Base-by-base conservation (phyloP, 2,329 filamentous ascomycete species). In the Cadophora malorum region DNA sequence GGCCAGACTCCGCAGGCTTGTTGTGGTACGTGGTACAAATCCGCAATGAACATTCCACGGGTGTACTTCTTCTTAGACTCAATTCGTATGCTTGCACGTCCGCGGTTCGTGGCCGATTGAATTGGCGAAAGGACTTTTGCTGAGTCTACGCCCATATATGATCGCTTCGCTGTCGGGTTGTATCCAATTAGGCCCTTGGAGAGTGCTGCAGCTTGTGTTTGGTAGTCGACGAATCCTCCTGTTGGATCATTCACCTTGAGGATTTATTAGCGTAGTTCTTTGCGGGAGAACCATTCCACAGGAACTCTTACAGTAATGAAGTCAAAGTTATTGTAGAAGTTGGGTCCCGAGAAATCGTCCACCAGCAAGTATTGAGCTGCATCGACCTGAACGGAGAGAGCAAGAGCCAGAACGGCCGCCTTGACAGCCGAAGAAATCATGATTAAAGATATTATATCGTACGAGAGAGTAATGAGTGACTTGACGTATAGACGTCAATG, bases 1-100 rank as follows among this genome's bases (percentile, higher is more conserved):
- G 91, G 91, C 90, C 91, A 93, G 25, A 86, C 84, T 23, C 91
- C 91, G 72, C 91, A 93, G 60, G 86, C 81, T 1, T 88, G 87
- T 83, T 83, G 59, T 1, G 91, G 91, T 88, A 93, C 93, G 73
- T 93, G 90, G n/a, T 82, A 81, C 58, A 93, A 84, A 76, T 93
- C 91, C 28, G 90, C 82, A 58, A 93, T 87, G 72, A 93, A 87
- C 8, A 93, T 83, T 0, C 89, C 91, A 71, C 88, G 83, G 35
- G 83, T 86, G 78, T 88, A 94, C 3, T 81, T 78, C 63, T 86
- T 82, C 67, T 86, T 89, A 78, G 88, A 91, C 66, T 88, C 86
- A 25, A 93, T 79, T 23, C 90, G 85, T 59, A 93, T 84, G 73
- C 88, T 91, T 9, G 83, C 81, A 31, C 84, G 78, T 28, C 83